Evolutionary conservation across 2,329 filamentous ascomycete species (phyloP).

Genomic region (Cryphonectria carpinicola): DNA sequence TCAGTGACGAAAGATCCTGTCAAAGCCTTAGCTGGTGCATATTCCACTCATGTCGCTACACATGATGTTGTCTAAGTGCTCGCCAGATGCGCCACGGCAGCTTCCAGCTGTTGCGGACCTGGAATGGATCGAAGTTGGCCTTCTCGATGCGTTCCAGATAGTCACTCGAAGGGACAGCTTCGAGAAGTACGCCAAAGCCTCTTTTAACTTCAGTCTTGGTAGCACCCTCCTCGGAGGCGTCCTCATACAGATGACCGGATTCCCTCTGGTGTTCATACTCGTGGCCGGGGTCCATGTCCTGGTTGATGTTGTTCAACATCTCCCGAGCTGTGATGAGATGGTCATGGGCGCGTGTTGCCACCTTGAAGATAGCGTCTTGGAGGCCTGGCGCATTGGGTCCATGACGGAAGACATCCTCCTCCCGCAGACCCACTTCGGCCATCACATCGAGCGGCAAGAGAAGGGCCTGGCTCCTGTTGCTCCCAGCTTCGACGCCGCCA

Average conservation of each 20-base stretch:
- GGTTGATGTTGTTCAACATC: slow-evolving; percentile 81
- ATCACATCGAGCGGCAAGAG: slow-evolving; percentile 88
- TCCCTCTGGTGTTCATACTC: slow-evolving; percentile 88
- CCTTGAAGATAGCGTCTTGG: slow-evolving; percentile 86
- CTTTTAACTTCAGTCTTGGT: slow-evolving; percentile 52
- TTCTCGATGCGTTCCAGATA: slow-evolving; percentile 81
- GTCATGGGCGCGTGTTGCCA: slow-evolving; percentile 93
- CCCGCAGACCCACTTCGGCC: slow-evolving; percentile 77
- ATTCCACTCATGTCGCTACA: slow-evolving; percentile 39
- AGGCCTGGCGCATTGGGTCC: slow-evolving; percentile 80
- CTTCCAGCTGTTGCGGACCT: slow-evolving; percentile 72
- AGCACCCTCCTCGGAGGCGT: slow-evolving; percentile 39
- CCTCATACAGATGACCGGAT: slow-evolving; percentile 62
- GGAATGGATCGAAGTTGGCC: slow-evolving; percentile 83
- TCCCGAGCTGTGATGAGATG: slow-evolving; percentile 92
- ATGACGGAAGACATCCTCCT: slow-evolving; percentile 86
- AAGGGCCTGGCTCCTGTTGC: slow-evolving; percentile 55
- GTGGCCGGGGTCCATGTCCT: slow-evolving; percentile 76
- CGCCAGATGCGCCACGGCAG: slow-evolving; percentile 77
- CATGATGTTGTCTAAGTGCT: slow-evolving; percentile 51
- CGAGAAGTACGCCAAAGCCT: slow-evolving; percentile 80
- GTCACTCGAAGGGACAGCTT: slow-evolving; percentile 74
- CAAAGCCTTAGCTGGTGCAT: background rate
- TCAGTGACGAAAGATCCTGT: background rate
- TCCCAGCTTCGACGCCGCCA: slow-evolving; percentile 42